Base-by-base conservation (phyloP, 345 rosid species). In the Populus ilicifolia region DNA sequence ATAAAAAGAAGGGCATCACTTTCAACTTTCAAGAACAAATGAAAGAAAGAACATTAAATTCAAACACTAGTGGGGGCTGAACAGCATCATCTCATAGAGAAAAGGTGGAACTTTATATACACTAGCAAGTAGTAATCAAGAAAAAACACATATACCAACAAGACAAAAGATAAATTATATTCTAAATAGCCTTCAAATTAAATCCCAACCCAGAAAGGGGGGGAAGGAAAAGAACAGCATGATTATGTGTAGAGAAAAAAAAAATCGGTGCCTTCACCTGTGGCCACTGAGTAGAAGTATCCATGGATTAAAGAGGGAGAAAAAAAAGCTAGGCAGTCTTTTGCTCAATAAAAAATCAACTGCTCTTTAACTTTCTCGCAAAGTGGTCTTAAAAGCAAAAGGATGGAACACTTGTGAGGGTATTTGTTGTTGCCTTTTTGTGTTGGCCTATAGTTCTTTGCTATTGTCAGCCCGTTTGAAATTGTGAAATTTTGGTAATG, bases 251-350 rank as follows among this genome's bases (percentile, higher is more conserved):
- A 56, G 20, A 61, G 67, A 80, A 80, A 78, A 73, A 38, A 33
- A 33, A 54, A 14, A 25, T 41, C 39, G 75, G 44, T 65, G 35
- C 5, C 70, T 27, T 80, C 82, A 85, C 90, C 90, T 87, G 87
- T 46, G 86, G 86, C 86, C 84, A 84, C 71, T 83, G 83, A 39
- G 88, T 74, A 65, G 78, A 70, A 74, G 77, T 76, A 70, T 87
- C 85, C 87, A 80, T 87, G 82, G 83, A 78, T 35, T 65, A 48
- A 81, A 66, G 70, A 67, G 65, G 68, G 71, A 70, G 68, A 70
- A 67, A 69, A 11, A 54, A 78, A 69, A 76, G 72, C 36, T 71
- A 62, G 29, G 56, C 29, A 59, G 78, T 62, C 80, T 76, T 74
- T 52, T 52, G 48, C 75, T 35, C 21, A 5, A 77, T 54, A 67